Evolutionary conservation across 306 rosid genomes (phyloP).

Genomic region (Lotus japonicus): DNA sequence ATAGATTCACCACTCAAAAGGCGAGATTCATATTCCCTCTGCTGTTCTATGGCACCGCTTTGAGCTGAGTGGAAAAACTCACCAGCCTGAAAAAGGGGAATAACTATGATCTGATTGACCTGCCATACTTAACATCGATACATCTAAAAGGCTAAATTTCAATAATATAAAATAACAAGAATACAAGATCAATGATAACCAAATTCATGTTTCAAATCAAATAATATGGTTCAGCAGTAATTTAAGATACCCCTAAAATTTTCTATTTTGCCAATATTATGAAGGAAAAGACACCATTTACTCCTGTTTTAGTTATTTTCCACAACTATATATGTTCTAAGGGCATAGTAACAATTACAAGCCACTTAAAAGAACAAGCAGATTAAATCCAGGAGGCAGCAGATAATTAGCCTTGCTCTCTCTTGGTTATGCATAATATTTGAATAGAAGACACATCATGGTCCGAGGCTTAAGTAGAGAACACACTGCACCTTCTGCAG

Average conservation of each 20-base stretch:
- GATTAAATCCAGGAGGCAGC: neutral
- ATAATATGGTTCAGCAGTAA: neutral
- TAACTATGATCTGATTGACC: neutral
- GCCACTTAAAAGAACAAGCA: neutral
- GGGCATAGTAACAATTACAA: neutral
- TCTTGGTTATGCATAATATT: neutral
- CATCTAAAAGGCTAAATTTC: slow-evolving; percentile 1
- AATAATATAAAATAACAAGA: neutral
- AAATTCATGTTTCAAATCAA: neutral
- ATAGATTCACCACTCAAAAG: slow-evolving; percentile 46
- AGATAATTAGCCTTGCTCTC: neutral
- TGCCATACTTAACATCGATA: slow-evolving; percentile 1
- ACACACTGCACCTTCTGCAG: slow-evolving; percentile 64
- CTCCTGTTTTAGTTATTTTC: neutral
- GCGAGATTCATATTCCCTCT: slow-evolving; percentile 59
- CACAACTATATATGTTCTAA: slow-evolving; percentile 1
- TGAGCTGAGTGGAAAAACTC: slow-evolving; percentile 67
- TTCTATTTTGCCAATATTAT: neutral
- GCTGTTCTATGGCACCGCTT: slow-evolving; percentile 52
- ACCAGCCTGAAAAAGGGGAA: slow-evolving; percentile 56
- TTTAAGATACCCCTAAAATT: neutral
- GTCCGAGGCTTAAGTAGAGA: slow-evolving; percentile 8
- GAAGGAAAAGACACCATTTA: neutral
- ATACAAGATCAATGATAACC: neutral
- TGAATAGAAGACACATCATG: neutral